These are phyloP conservation scores for Didymella sp. DNA, from an alignment of 2,329 filamentous ascomycete genomes.

Conservation along the genomic window DNA sequence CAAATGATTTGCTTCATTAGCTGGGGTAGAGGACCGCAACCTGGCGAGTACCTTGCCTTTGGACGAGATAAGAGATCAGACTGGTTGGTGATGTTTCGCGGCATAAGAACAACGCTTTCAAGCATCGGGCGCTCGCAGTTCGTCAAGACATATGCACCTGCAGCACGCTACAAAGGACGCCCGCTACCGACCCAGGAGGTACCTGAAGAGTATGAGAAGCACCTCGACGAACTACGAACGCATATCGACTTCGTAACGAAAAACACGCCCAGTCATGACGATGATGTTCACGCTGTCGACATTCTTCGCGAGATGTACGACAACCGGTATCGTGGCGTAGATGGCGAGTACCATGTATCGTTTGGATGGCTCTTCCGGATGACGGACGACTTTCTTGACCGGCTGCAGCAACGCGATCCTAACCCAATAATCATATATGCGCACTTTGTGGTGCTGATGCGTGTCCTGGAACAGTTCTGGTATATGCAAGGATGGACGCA, in stretches of 20 bases:
- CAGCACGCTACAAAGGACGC: constrained; percentile 12
- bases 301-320: constrained; percentile 31
- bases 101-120: constrained; percentile 33
- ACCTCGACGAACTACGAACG: constrained; percentile 27
- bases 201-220: constrained; percentile 28
- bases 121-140: constrained; percentile 17
- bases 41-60: constrained; percentile 42
- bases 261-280: constrained; percentile 4
- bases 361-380: constrained; percentile 40
- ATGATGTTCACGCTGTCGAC: constrained; percentile 21
- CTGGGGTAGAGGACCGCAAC: constrained; percentile 35
- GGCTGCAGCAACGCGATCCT: constrained; percentile 32
- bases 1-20: constrained; percentile 37
- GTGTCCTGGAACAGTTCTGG: constrained; percentile 40
- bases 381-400: constrained; percentile 33
- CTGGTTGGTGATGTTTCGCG: constrained; percentile 43
- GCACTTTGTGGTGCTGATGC: constrained; percentile 37
- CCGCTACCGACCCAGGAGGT: constrained; percentile 20
- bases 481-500: constrained; percentile 42
- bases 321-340: constrained; percentile 32
- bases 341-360: constrained; percentile 35
- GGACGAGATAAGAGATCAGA: constrained; percentile 34
- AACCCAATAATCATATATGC: constrained; percentile 36
- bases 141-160: constrained; percentile 18
- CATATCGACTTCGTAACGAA: constrained; percentile 19